These are phyloP conservation scores for Brettanomyces naardenensis DNA, from an alignment of 805 yeast genomes.

Conservation along the genomic window DNA sequence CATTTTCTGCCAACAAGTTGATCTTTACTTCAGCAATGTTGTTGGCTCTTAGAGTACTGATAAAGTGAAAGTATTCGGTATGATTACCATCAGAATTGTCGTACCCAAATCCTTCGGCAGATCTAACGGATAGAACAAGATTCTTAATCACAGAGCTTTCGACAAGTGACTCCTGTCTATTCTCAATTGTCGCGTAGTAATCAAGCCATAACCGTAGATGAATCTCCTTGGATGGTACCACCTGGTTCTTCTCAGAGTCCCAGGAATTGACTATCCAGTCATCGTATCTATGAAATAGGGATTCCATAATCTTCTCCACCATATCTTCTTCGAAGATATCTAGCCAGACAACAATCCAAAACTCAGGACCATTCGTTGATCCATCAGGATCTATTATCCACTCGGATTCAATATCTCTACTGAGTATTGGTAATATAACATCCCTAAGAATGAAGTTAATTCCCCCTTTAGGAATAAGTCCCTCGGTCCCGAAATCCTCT, in stretches of 20 bases:
- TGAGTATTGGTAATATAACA: conserved; percentile 32
- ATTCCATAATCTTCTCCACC: conserved; percentile 8
- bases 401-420: conserved; percentile 18
- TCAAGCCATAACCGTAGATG: conserved; percentile 27
- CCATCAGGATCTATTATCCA: conserved; percentile 26
- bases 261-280: conserved; percentile 15
- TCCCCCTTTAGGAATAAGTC: conserved; percentile 24
- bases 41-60: conserved; percentile 5
- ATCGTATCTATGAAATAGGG: conserved; percentile 14
- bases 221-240: conserved; percentile 7
- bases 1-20: conserved; percentile 14
- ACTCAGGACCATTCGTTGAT: conserved; percentile 10
- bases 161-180: conserved; percentile 12
- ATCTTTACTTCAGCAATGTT: conserved; percentile 6
- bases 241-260: conserved; percentile 7
- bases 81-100: not conserved
- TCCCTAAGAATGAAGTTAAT: conserved; percentile 22
- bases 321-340: conserved; percentile 10
- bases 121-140: conserved; percentile 33
- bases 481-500: conserved; percentile 23
- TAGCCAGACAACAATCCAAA: conserved; percentile 4
- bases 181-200: conserved; percentile 20
- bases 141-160: conserved; percentile 42
- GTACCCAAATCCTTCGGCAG: not conserved
- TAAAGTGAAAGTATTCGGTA: not conserved